Evolutionary conservation across 169 alveolate genomes (phyloP).

Genomic region (Eimeria sp.): DNA sequence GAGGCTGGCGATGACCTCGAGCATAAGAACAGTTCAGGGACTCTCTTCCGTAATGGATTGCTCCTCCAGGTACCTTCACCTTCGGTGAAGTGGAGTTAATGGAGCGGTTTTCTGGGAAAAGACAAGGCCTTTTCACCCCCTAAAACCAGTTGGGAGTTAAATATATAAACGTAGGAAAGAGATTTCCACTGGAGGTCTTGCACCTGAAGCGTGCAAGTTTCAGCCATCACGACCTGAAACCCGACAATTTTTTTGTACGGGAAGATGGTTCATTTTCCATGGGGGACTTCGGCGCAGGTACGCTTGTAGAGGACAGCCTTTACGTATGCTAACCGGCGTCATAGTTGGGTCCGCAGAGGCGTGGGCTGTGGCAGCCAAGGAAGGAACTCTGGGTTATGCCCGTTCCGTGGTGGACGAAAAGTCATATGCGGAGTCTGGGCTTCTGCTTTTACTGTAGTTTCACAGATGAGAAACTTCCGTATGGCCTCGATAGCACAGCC

Average conservation of each 20-base stretch:
- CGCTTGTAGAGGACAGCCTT: background rate
- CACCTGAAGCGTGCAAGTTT: constrained; percentile 12
- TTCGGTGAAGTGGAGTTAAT: background rate
- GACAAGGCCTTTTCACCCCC: background rate
- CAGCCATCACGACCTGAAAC: constrained; percentile 18
- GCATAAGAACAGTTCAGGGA: background rate
- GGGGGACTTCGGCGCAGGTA: constrained; percentile 18
- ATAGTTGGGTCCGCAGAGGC: background rate
- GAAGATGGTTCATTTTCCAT: constrained; percentile 27
- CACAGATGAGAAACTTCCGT: background rate
- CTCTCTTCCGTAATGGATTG: background rate
- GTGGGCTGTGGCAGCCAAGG: background rate
- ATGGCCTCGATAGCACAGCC: background rate
- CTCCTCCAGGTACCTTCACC: background rate
- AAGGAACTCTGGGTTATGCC: background rate
- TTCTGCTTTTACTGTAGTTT: background rate
- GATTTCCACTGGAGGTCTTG: constrained; percentile 7
- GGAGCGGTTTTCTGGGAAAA: background rate
- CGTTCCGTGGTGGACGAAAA: background rate
- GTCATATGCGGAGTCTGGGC: background rate
- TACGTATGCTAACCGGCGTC: background rate
- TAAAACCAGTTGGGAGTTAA: background rate
- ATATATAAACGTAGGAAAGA: background rate
- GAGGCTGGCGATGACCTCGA: background rate
- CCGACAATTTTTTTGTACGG: background rate